These are phyloP conservation scores for Lepiota venenata DNA, from an alignment of 768 basidiomycete genomes.

Conservation along the genomic window DNA sequence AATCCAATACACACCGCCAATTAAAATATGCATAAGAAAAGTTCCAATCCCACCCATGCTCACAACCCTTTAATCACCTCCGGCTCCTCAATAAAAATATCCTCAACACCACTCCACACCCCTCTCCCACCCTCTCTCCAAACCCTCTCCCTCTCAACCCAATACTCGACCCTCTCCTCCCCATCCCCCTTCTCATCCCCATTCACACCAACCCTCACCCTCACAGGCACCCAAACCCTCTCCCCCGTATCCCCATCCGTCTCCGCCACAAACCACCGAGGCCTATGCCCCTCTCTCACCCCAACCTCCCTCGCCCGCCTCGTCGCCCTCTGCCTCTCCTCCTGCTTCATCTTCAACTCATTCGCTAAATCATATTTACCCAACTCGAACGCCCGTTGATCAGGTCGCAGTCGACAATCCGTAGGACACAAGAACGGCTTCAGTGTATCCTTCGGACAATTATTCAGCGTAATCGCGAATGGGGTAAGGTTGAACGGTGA, in stretches of 20 bases:
- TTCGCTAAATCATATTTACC: constrained; percentile 85
- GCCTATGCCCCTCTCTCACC: constrained; percentile 60
- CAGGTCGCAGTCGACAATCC: constrained; percentile 89
- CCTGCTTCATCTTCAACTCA: constrained; percentile 72
- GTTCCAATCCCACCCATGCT: not conserved
- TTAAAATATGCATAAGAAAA: too few species aligned
- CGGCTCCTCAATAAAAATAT: constrained; percentile 77
- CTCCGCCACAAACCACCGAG: constrained; percentile 85
- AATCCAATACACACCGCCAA: too few species aligned
- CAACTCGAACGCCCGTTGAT: constrained; percentile 92
- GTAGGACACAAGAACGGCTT: constrained; percentile 78
- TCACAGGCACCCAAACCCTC: constrained; percentile 76
- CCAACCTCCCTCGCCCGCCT: constrained; percentile 77
- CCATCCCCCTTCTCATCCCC: constrained; percentile 51
- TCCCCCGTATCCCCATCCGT: constrained; percentile 90
- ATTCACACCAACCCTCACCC: constrained; percentile 54
- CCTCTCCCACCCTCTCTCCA: constrained; percentile 40
- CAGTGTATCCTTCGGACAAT: constrained; percentile 71
- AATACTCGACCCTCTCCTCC: constrained; percentile 29
- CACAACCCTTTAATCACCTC: constrained; percentile 21
- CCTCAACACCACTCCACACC: constrained; percentile 57
- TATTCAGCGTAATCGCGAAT: constrained; percentile 89
- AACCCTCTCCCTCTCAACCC: constrained; percentile 24
- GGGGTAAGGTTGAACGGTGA: constrained; percentile 96
- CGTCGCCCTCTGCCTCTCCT: constrained; percentile 78